Percentiles rank a stretch among this genome's conserved stretches.
Evolutionary conservation across 768 basidiomycete species (phyloP).

Genomic region (Cystoderma amianthinum): DNA sequence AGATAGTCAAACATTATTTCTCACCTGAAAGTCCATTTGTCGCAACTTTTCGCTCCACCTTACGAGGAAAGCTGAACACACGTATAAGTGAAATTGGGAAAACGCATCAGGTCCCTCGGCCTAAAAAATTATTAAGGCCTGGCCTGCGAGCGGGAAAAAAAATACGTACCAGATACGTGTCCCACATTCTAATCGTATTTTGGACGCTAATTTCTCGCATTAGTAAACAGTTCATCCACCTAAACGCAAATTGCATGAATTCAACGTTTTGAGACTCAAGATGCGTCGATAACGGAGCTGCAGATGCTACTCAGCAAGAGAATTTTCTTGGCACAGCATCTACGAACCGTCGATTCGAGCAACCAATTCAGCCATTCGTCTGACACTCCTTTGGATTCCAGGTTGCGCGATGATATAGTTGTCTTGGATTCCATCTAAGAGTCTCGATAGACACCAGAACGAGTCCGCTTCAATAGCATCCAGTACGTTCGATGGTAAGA

Average conservation of each 20-base stretch:
- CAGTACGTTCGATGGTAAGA: constrained; percentile 63
- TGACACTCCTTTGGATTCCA: constrained; percentile 90
- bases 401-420: constrained; percentile 97
- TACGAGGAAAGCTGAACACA: constrained; percentile 95
- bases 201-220: constrained; percentile 98
- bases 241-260: constrained; percentile 99
- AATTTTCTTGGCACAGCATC: constrained; percentile 4
- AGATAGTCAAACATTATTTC: constrained; percentile 8
- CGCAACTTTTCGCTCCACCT: constrained; percentile 91
- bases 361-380: constrained; percentile 91
- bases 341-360: constrained; percentile 76
- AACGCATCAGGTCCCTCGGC: constrained; percentile 97
- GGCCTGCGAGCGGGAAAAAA: background rate
- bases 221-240: constrained; percentile 99
- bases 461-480: constrained; percentile 94
- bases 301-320: background rate
- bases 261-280: constrained; percentile 89
- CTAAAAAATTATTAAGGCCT: constrained; percentile 31
- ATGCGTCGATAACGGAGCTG: constrained; percentile 84
- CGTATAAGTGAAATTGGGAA: constrained; percentile 97
- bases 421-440: constrained; percentile 96
- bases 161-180: constrained; percentile 88
- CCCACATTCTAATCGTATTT: constrained; percentile 99
- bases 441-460: constrained; percentile 95
- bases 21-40: constrained; percentile 97